Percentiles rank a stretch among this genome's conserved stretches.
These are phyloP conservation scores for Colletotrichum salicis DNA, from an alignment of 2,329 filamentous ascomycete genomes.

Conservation along the genomic window DNA sequence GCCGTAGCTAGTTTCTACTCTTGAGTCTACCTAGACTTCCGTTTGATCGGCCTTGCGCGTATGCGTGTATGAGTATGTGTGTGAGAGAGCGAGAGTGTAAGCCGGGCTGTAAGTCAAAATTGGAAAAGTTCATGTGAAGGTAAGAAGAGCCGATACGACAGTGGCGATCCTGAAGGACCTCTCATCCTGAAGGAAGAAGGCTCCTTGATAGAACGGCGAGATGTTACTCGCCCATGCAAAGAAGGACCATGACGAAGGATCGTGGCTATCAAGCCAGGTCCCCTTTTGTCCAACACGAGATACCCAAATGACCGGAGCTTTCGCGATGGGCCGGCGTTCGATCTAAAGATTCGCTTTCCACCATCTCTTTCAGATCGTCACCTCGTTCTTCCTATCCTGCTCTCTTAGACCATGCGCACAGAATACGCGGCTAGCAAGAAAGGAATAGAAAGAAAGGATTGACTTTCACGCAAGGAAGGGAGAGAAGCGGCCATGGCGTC, in stretches of 20 bases:
- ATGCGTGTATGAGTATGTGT: too few relatives aligned
- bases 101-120: too few relatives aligned
- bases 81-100: too few relatives aligned
- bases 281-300: background rate
- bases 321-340: background rate
- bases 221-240: background rate
- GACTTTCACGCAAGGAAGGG: background rate
- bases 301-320: background rate
- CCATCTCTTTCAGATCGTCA: background rate
- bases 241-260: background rate
- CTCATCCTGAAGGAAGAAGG: too few relatives aligned
- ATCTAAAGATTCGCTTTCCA: background rate
- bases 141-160: too few relatives aligned
- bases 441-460: background rate
- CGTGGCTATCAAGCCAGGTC: background rate
- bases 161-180: too few relatives aligned
- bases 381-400: background rate
- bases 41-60: too few relatives aligned
- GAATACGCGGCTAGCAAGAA: background rate
- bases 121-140: too few relatives aligned
- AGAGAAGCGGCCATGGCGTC: background rate
- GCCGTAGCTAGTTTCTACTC: background rate
- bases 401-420: background rate
- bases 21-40: too few relatives aligned
- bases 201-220: background rate